Evolutionary conservation across 495 filamentous ascomycete species (phyloP).

Genomic region (Xanthoparmelia taractica): DNA sequence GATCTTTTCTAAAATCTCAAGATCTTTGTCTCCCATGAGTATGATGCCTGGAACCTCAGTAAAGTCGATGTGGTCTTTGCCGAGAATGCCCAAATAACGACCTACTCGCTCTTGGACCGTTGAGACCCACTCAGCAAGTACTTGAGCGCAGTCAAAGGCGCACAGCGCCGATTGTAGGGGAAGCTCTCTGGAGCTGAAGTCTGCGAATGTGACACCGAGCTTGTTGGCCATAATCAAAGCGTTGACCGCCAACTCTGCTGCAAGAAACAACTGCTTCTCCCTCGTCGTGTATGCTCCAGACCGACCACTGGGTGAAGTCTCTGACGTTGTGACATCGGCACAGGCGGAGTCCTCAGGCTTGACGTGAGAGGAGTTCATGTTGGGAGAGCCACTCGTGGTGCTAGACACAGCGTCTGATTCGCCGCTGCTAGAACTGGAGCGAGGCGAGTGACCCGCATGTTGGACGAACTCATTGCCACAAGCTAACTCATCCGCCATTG

Average conservation of each 20-base stretch:
- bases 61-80: conserved; percentile 71
- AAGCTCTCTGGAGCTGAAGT: conserved; percentile 80
- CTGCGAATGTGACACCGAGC: conserved; percentile 77
- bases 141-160: conserved; percentile 91
- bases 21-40: conserved; percentile 87
- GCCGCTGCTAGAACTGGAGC: conserved; percentile 6
- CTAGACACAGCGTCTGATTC: conserved; percentile 3
- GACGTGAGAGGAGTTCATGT: conserved; percentile 32
- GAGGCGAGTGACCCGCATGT: conserved; percentile 60
- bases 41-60: conserved; percentile 72
- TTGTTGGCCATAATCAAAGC: conserved; percentile 86
- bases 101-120: conserved; percentile 94
- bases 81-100: conserved; percentile 76
- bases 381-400: conserved; percentile 7
- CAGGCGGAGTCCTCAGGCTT: conserved; percentile 16
- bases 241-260: conserved; percentile 90
- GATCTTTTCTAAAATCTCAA: conserved; percentile 79
- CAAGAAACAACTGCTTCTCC: conserved; percentile 85
- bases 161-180: conserved; percentile 90
- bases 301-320: conserved; percentile 30
- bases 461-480: conserved; percentile 69
- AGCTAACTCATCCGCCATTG: conserved; percentile 84
- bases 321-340: conserved; percentile 4
- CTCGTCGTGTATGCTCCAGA: conserved; percentile 51
- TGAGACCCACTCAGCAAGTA: conserved; percentile 92